phyloP scores from a whole-genome alignment of 1,139 yeast species.

The Pichia terricola region DNA sequence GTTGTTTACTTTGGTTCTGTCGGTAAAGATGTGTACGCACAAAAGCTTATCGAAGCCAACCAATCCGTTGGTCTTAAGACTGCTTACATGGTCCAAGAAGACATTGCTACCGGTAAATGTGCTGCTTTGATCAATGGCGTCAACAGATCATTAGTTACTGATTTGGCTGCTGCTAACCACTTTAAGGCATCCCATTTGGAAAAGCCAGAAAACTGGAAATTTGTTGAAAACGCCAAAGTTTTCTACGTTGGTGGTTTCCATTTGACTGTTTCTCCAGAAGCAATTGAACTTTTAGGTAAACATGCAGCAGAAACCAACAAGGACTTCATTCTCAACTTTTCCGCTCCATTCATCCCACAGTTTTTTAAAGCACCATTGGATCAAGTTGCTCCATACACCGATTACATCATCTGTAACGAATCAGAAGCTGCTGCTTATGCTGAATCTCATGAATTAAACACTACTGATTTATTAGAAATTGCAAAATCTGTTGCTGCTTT shows the following conservation, averaged over 20 bases:
- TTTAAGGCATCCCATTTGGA: constrained; percentile 84
- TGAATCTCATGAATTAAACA: constrained; percentile 60
- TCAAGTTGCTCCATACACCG: constrained; percentile 75
- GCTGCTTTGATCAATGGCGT: constrained; percentile 83
- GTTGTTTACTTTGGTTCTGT: constrained; percentile 96
- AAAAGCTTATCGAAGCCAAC: constrained; percentile 75
- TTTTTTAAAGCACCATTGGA: constrained; percentile 91
- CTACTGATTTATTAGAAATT: constrained; percentile 60
- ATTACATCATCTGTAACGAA: constrained; percentile 89
- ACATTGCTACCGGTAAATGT: constrained; percentile 89
- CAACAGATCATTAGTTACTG: constrained; percentile 90
- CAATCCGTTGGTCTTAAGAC: constrained; percentile 80
- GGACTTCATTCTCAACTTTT: constrained; percentile 74
- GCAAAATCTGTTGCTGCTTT: constrained; percentile 75
- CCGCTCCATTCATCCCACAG: constrained; percentile 95
- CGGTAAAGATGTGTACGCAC: constrained; percentile 85
- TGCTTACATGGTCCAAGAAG: constrained; percentile 69
- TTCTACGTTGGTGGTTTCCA: constrained; percentile 98
- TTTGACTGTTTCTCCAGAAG: constrained; percentile 93
- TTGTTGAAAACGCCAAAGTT: constrained; percentile 70
- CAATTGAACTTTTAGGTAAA: constrained; percentile 79
- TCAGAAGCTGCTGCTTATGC: constrained; percentile 95
- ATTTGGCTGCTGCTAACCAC: constrained; percentile 96
- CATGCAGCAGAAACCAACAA: constrained; percentile 85
- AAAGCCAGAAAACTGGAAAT: constrained; percentile 82